Base-by-base conservation (phyloP, 331 rosid genomes). In the Pyracantha coccinea region DNA sequence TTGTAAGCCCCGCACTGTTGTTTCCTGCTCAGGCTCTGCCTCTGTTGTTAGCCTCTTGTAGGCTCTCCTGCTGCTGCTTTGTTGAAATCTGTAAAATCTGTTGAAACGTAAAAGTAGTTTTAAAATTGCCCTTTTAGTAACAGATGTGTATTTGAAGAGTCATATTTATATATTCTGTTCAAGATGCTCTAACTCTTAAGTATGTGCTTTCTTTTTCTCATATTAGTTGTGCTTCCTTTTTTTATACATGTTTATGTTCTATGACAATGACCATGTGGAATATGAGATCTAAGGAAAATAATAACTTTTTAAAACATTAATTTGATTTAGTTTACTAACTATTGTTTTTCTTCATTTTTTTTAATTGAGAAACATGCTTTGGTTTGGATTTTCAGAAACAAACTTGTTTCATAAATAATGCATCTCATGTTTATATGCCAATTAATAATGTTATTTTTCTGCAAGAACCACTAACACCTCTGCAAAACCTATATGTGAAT, bases 401-500 rank as follows among this genome's bases (percentile, higher is more conserved):
- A 47, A 47, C 45, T 38, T 38, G 14, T 38, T 38, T 38, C 13
- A 10, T 9, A 38, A 38, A 38, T 38, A 38, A 38, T 38, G 45
- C 45, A 38, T 38, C 45, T 10, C 45, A 10, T 38, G 45, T 10
- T 38, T 38, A 38, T 10, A 38, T 68, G 77, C 35, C 53, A 63
- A 32, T 25, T 63, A 16, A 12, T 44, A 54, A 6, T 29, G 21
- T 38, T 69, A 53, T 72, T 68, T 53, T 57, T 24, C 72, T 61
- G 53, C 32, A 64, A 32, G 44, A 73, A 62, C 57, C 72, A 72
- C 79, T 68, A 62, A 38, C 61, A 47, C 66, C 69, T 25, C 59
- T 60, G 55, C 63, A 50, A 38, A 60, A 17, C 79, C 62, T 50
- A 55, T 27, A 77, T 77, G 74, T 71, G 68, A 82, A 78, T 74